Evolutionary conservation across 2,329 filamentous ascomycete species (phyloP).

Genomic region (Talaromyces piceae): DNA sequence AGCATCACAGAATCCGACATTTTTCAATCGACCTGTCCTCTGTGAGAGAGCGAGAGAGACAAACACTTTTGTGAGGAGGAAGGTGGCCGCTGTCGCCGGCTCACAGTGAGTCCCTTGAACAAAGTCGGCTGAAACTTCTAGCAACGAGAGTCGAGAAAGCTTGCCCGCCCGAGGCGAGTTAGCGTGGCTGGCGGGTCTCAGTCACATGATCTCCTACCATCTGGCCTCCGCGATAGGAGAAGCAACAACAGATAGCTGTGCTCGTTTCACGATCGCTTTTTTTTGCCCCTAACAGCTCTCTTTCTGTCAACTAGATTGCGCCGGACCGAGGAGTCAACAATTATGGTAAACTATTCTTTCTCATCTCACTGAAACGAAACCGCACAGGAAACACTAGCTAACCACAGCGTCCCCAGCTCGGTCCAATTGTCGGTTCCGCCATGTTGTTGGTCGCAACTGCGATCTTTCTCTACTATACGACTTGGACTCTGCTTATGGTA

Average conservation of each 20-base stretch:
- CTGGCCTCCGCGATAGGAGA: constrained; percentile 5
- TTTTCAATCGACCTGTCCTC: neutral
- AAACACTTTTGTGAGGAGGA: neutral
- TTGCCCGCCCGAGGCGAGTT: neutral
- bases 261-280: no score
- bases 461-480: constrained; percentile 85
- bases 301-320: neutral
- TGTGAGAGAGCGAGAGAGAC: neutral
- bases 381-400: neutral
- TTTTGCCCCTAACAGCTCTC: neutral
- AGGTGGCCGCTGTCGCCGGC: constrained; percentile 6
- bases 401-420: constrained; percentile 61
- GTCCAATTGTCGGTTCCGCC: constrained; percentile 71
- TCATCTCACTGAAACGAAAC: no score
- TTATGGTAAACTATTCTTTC: neutral
- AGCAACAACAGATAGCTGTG: neutral
- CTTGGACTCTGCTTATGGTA: constrained; percentile 98
- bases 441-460: constrained; percentile 68
- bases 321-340: neutral
- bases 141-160: constrained; percentile 6
- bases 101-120: constrained; percentile 1
- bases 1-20: constrained; percentile 43
- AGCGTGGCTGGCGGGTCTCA: neutral
- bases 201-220: constrained; percentile 10
- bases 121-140: neutral